These are phyloP conservation scores for Dioszegia aurantiaca DNA, from an alignment of 768 basidiomycete species.

Conservation along the genomic window DNA sequence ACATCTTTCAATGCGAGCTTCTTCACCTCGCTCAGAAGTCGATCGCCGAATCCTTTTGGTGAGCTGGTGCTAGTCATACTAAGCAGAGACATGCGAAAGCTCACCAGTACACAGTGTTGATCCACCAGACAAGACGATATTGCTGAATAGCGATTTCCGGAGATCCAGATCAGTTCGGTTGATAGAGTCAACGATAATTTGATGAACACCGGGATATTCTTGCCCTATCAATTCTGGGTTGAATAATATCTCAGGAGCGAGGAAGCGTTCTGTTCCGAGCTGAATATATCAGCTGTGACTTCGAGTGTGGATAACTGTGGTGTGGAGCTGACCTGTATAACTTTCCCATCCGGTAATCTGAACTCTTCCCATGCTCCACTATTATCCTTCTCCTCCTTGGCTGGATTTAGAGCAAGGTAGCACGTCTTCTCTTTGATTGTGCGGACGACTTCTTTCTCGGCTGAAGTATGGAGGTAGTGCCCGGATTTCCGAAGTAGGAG, in stretches of 20 bases:
- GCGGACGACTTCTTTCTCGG: conserved; percentile 92
- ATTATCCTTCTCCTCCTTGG: conserved; percentile 91
- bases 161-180: conserved; percentile 93
- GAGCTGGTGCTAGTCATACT: conserved; percentile 12
- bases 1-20: conserved; percentile 83
- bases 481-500: conserved; percentile 89
- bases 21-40: conserved; percentile 93
- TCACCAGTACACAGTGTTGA: conserved; percentile 90
- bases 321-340: conserved; percentile 72
- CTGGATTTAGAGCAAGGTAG: conserved; percentile 86
- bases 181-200: conserved; percentile 95
- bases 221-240: conserved; percentile 94
- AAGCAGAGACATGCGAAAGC: too few species aligned
- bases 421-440: conserved; percentile 98
- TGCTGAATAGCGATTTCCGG: conserved; percentile 89
- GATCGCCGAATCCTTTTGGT: conserved; percentile 81
- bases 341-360: conserved; percentile 88
- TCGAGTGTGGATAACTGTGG: too few species aligned
- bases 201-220: conserved; percentile 91
- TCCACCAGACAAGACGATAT: conserved; percentile 93
- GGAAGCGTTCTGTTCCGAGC: conserved; percentile 92
- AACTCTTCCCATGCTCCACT: conserved; percentile 77
- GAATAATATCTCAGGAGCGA: conserved; percentile 95
- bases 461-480: conserved; percentile 91
- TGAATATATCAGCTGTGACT: too few species aligned